Percentiles rank a stretch among this genome's conserved stretches.
phyloP scores from a whole-genome alignment of 306 rosid genomes.

The Citrullus colocynthis region DNA sequence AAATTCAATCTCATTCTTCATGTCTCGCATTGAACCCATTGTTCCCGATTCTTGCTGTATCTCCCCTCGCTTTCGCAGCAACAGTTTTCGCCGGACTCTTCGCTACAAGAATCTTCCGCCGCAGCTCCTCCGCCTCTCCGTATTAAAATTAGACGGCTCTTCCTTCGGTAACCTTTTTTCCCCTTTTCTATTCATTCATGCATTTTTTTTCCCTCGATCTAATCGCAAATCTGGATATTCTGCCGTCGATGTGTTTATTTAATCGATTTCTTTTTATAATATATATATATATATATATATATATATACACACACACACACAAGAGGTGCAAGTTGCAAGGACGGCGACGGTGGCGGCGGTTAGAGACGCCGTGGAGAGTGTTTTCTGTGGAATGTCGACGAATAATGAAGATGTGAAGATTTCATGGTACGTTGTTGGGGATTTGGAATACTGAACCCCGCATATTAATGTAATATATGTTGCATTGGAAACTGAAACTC shows the following conservation, averaged over 20 bases:
- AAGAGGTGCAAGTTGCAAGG: conserved; percentile 22
- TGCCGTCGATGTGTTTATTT: no score
- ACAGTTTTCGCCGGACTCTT: conserved; percentile 5
- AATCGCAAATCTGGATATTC: neutral
- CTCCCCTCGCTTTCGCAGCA: neutral
- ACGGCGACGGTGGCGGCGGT: conserved; percentile 31
- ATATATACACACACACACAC: no score
- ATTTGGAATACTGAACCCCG: neutral
- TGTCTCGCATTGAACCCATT: conserved; percentile 2
- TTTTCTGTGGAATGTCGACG: conserved; percentile 18
- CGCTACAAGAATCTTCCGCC: conserved; percentile 27
- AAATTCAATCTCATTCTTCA: neutral
- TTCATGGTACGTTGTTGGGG: conserved; percentile 26
- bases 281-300: no score
- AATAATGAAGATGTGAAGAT: conserved; percentile 15
- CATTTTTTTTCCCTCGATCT: neutral
- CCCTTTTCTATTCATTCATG: neutral
- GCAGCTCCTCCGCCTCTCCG: conserved; percentile 25
- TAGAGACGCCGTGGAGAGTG: conserved; percentile 34
- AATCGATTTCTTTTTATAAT: neutral
- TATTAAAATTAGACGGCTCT: conserved; percentile 40
- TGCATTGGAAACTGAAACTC: neutral
- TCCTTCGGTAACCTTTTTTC: conserved; percentile 20
- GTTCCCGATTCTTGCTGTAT: conserved; percentile 2
- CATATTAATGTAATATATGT: neutral